phyloP scores from a whole-genome alignment of 495 filamentous ascomycete genomes.

The Diplogelasinospora grovesii region DNA sequence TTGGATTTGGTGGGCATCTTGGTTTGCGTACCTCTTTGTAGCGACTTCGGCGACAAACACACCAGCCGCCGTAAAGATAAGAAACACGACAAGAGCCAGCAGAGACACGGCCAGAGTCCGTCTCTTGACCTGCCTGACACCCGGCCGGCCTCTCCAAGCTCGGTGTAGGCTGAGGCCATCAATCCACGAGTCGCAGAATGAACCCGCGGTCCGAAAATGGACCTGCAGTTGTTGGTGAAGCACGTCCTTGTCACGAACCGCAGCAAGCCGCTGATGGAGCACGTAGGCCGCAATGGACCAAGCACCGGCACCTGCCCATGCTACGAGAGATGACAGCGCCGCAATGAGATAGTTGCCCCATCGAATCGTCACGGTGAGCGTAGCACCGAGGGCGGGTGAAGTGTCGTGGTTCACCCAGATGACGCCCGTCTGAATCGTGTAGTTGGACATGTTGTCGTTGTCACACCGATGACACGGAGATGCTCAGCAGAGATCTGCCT shows the following conservation, averaged over 20 bases:
- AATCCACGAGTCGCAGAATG: slow-evolving; percentile 1
- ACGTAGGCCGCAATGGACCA: slow-evolving; percentile 1
- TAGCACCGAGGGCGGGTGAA: not conserved
- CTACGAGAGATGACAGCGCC: slow-evolving; percentile 1
- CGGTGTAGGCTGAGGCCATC: not conserved
- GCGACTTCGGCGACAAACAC: slow-evolving; percentile 2
- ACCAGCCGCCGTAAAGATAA: not conserved
- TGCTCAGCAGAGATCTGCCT: too few species aligned
- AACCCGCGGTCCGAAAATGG: slow-evolving; percentile 1
- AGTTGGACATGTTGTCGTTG: slow-evolving; percentile 2
- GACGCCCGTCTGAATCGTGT: slow-evolving; percentile 2
- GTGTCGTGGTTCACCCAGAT: slow-evolving; percentile 2
- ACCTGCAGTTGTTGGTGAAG: slow-evolving; percentile 3
- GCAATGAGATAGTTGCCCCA: slow-evolving; percentile 5
- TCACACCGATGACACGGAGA: too few species aligned
- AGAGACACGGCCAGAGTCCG: not conserved
- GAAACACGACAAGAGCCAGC: not conserved
- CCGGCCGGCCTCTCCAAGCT: slow-evolving; percentile 2
- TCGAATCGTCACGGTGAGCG: slow-evolving; percentile 1
- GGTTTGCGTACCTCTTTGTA: slow-evolving; percentile 1
- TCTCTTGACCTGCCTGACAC: not conserved
- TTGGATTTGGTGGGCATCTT: not conserved
- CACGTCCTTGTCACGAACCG: not conserved
- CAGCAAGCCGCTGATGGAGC: slow-evolving; percentile 1
- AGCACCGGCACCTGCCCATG: not conserved